phyloP scores from a whole-genome alignment of 2,329 filamentous ascomycete species.

The Endothia cerciana region DNA sequence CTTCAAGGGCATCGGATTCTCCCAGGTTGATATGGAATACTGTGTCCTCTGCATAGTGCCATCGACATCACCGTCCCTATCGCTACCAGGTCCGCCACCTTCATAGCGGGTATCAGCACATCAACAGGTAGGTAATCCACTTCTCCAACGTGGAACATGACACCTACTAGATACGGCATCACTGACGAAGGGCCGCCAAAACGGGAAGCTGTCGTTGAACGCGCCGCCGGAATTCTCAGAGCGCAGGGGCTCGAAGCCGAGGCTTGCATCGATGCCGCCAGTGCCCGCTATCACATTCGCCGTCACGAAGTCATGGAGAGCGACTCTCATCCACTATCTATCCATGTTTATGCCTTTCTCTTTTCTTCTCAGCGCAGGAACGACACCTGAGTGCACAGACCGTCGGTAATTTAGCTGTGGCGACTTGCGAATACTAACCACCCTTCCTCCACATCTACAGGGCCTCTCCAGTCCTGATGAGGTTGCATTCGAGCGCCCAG shows the following conservation, averaged over 20 bases:
- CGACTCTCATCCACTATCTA: constrained; percentile 37
- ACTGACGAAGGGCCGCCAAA: constrained; percentile 36
- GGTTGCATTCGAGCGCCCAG: too few relatives aligned
- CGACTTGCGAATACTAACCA: too few relatives aligned
- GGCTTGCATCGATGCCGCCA: constrained; percentile 38
- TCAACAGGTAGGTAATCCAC: too few relatives aligned
- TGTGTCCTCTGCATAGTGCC: constrained; percentile 34
- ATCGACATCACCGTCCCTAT: constrained; percentile 38
- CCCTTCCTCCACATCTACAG: too few relatives aligned
- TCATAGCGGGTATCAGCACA: background rate
- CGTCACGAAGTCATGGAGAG: constrained; percentile 37
- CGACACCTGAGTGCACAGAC: too few relatives aligned
- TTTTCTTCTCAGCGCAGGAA: too few relatives aligned
- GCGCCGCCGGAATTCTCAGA: constrained; percentile 36
- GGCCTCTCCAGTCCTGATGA: too few relatives aligned
- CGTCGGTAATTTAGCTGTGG: too few relatives aligned
- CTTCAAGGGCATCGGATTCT: constrained; percentile 35
- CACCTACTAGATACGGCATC: constrained; percentile 36
- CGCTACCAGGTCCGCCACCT: constrained; percentile 38
- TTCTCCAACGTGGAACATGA: background rate
- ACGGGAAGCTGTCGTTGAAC: constrained; percentile 38
- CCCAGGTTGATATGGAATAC: constrained; percentile 36
- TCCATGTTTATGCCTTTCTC: too few relatives aligned
- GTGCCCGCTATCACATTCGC: constrained; percentile 34
- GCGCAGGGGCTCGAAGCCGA: constrained; percentile 36